Base-by-base conservation (phyloP, 2,329 filamentous ascomycete genomes). In the Talaromyces piceae region DNA sequence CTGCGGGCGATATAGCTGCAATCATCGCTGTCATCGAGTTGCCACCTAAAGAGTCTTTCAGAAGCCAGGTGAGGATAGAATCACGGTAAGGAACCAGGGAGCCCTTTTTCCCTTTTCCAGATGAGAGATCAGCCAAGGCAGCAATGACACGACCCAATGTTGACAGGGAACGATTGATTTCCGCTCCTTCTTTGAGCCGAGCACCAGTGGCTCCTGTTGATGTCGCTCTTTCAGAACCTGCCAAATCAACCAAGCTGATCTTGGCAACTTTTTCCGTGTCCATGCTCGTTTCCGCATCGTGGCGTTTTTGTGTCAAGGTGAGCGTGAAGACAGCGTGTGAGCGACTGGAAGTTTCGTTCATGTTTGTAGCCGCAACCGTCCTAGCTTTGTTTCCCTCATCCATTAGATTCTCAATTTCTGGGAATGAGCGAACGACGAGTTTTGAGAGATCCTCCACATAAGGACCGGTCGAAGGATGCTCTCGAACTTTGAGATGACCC, bases 21-120 rank as follows among this genome's bases (percentile, higher is more conserved):
- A 98, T 98, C 94, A 98, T 98, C 54, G 93, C 93, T 22, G 93
- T 98, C 88, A 97, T 91, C 68, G 91, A 97, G 77, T 98, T 98
- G 63, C 93, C 93, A 66, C 93, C 93, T 5, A 98, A 73, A 3
- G 91, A 97, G 68, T 98, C 94, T 66, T 98, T 98, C 58, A 98
- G 72, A 41, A 98, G 74, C 93, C 93, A 98, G 1, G 93, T 98
- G 58, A 98, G 73, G 46, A 98, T 83, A 64, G 89, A 95, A 74
- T 98, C 94, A 79, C 93, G 87, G 67, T 98, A 98, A 0, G 93
- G 94, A 1, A 98, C 93, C 70, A 94, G 83, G 11, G 77, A 79
- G 51, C 80, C 82, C 62, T 84, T 73, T 58, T 83, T 94, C 66
- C 86, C 85, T 73, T 89, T 91, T 16, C 86, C 86, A 1, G 86